phyloP scores from a whole-genome alignment of 2,329 filamentous ascomycete species.

The Pseudopithomyces maydicus region DNA sequence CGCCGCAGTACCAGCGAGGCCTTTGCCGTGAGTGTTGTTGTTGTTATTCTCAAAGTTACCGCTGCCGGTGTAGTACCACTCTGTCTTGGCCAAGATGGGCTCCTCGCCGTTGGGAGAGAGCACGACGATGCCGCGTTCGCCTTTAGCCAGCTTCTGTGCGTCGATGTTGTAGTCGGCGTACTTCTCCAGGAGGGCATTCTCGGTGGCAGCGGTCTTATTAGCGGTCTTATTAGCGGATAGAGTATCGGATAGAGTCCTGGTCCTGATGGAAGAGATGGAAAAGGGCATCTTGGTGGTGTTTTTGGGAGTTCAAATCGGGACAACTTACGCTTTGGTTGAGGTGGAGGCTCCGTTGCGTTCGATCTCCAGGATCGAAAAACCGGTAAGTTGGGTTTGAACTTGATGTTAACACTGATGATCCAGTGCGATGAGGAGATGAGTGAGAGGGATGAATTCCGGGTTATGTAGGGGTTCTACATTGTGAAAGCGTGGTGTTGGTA shows the following conservation, averaged over 20 bases:
- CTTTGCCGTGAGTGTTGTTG: neutral
- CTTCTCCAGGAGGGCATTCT: neutral
- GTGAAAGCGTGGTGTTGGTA: neutral
- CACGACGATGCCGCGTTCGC: neutral
- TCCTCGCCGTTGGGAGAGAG: neutral
- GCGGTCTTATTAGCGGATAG: no score
- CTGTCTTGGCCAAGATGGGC: neutral
- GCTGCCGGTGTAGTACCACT: neutral
- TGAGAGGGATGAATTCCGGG: neutral
- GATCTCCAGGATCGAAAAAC: neutral
- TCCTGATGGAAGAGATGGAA: neutral
- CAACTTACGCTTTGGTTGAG: neutral
- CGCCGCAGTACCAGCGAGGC: neutral
- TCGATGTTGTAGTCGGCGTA: conserved; percentile 2
- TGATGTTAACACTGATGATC: neutral
- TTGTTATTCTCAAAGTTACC: neutral
- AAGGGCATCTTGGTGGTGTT: neutral
- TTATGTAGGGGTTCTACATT: neutral
- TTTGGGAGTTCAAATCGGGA: neutral
- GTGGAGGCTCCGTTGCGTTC: neutral
- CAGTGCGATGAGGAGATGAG: neutral
- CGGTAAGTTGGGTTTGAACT: neutral
- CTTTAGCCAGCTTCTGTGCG: neutral
- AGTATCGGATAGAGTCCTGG: no score
- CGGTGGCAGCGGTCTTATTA: neutral